A percentile compares a stretch with the other conserved stretches of the same genome.
Conservation (phyloP, 2,329 filamentous ascomycete species). For the Talaromyces sp. region DNA sequence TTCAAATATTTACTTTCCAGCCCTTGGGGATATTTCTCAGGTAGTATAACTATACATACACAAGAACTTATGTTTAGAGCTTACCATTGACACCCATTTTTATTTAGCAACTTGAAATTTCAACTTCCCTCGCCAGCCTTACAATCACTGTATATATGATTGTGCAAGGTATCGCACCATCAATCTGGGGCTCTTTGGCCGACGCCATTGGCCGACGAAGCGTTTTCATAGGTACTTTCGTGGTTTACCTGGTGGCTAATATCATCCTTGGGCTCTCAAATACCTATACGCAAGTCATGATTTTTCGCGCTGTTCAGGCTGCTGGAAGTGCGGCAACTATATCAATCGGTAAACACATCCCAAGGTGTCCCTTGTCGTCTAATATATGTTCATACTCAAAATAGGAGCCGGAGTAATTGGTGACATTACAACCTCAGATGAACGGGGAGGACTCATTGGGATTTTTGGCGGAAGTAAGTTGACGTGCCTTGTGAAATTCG, state of each 20-base stretch:
- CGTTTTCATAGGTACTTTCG: slow-evolving; percentile 42
- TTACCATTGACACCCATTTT: neutral
- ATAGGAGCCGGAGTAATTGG: slow-evolving; percentile 36
- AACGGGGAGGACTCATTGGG: slow-evolving; percentile 36
- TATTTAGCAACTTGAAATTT: slow-evolving; percentile 19
- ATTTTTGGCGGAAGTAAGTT: slow-evolving; percentile 32
- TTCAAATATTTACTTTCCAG: slow-evolving; percentile 44
- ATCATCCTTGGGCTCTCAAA: slow-evolving; percentile 41
- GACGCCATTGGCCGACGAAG: slow-evolving; percentile 43
- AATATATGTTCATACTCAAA: no score
- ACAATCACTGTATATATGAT: slow-evolving; percentile 44
- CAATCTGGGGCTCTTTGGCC: slow-evolving; percentile 46
- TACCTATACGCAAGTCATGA: slow-evolving; percentile 40
- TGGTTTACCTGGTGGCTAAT: slow-evolving; percentile 45
- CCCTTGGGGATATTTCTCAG: slow-evolving; percentile 24
- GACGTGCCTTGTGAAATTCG: neutral
- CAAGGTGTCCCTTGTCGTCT: no score
- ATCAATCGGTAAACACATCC: slow-evolving; percentile 34
- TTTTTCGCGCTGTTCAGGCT: slow-evolving; percentile 45
- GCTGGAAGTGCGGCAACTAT: slow-evolving; percentile 46
- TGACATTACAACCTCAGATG: slow-evolving; percentile 33
- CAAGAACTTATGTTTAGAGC: neutral
- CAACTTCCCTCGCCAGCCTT: slow-evolving; percentile 25
- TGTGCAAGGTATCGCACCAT: slow-evolving; percentile 47
- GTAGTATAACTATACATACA: slow-evolving; percentile 8